Conservation (phyloP, 2,329 filamentous ascomycete species). For the Cladosporium austrohemisphaericum region DNA sequence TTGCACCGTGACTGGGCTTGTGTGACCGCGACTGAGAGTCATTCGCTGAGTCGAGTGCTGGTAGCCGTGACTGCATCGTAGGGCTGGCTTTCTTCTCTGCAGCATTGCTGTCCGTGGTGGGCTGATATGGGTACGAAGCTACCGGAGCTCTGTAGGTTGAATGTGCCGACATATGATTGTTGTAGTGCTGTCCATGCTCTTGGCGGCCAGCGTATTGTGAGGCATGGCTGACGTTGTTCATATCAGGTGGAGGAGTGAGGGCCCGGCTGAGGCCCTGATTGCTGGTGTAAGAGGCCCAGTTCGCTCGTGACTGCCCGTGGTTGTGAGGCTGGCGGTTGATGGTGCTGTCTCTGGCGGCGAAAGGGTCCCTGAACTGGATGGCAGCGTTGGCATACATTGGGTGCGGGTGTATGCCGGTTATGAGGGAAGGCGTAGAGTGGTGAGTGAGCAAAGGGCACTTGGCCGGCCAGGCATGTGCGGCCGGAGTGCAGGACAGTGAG, state of each 20-base stretch:
- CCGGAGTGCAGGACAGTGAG: background rate
- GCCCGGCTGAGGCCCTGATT: conserved; percentile 22
- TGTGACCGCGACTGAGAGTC: conserved; percentile 25
- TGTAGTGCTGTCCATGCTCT: conserved; percentile 27
- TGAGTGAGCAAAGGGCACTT: conserved; percentile 4
- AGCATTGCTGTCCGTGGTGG: background rate
- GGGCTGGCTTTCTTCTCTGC: conserved; percentile 10
- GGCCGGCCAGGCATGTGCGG: conserved; percentile 14
- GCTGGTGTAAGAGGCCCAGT: conserved; percentile 18
- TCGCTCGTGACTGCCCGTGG: conserved; percentile 3
- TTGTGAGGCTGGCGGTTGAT: conserved; percentile 16
- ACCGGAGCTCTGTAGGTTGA: conserved; percentile 23
- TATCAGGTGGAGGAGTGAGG: conserved; percentile 36
- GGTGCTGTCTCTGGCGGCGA: conserved; percentile 28
- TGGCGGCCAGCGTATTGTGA: conserved; percentile 23
- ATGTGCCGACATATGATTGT: conserved; percentile 20
- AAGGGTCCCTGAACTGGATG: conserved; percentile 34
- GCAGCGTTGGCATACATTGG: conserved; percentile 34
- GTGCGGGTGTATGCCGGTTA: conserved; percentile 20
- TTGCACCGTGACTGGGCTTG: conserved; percentile 30
- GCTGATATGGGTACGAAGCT: conserved; percentile 21
- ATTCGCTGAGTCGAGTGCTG: conserved; percentile 7
- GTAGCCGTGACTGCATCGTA: conserved; percentile 13
- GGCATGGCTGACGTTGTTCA: conserved; percentile 28
- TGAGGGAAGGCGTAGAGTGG: conserved; percentile 12